Evolutionary conservation across 257 asterid species (phyloP), one percentile per base, ranked within the genome.

Genomic region (Avicennia marina): DNA sequence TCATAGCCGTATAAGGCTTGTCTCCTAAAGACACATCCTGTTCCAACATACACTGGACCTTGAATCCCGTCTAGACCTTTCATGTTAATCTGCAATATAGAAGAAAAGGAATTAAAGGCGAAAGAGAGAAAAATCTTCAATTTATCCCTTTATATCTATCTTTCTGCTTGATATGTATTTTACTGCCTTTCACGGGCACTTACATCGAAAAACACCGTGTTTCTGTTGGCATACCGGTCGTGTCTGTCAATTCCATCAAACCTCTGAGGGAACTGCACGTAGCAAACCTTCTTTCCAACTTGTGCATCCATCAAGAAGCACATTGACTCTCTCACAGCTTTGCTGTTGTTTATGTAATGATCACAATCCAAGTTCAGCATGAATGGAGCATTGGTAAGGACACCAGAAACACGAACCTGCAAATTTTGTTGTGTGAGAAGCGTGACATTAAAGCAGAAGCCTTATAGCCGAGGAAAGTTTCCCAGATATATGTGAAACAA

Each of bases 321-420:
- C 98, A 93, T 93, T 55, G 98, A 87, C 61, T 93, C 98, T 60
- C 97, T 81, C 24, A 68, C 89, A 42, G 98, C 98, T 68, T 84
- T 89, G 80, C 98, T 93, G 79, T 89, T 93, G 87, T 93, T 93
- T 42, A 89, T 20, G 69, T 93, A 93, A 58, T 93, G 98, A 69
- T 93, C 97, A 62, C 98, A 93, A 36, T 93, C 98, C 90, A 93
- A 81, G 84, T 93, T 93, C 77, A 93, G 78, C 98, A 93, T 86
- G 89, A 89, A 89, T 22, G 98, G 95, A 36, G 97, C 98, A 75
- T 93, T 93, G 47, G 98, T 89, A 42, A 93, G 98, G 65, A 93
- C 97, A 29, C 83, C 98, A 60, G 98, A 68, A 34, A 93, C 97
- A 6, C 98, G 98, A 65, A 91, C 85, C 98, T 91, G 86, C 50